These are phyloP conservation scores for Amanita rubescens DNA, from an alignment of 768 basidiomycete genomes.

Conservation along the genomic window DNA sequence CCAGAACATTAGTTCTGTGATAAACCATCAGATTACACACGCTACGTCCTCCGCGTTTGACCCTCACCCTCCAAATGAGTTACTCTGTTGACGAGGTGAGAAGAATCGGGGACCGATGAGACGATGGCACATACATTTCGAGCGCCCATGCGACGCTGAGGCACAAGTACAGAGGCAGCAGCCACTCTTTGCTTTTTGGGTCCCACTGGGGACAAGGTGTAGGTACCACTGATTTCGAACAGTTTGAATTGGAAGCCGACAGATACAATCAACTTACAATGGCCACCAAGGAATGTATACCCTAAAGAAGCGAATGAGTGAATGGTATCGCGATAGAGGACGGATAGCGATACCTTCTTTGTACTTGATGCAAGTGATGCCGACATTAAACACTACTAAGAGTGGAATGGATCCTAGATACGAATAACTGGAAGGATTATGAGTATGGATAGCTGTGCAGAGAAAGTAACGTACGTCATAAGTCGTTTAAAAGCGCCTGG, in stretches of 20 bases:
- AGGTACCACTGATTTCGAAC: slow-evolving; percentile 39
- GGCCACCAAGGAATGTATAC: background rate
- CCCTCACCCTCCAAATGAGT: slow-evolving; percentile 73
- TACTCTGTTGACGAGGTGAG: slow-evolving; percentile 33
- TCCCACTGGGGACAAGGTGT: slow-evolving; percentile 48
- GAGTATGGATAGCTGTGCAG: slow-evolving; percentile 11
- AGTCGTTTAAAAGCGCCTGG: slow-evolving; percentile 82
- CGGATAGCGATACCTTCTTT: slow-evolving; percentile 47
- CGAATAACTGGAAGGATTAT: slow-evolving; percentile 48
- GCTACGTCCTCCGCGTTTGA: background rate
- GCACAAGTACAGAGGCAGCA: slow-evolving; percentile 65
- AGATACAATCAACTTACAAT: background rate
- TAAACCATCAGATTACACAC: background rate
- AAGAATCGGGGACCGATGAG: slow-evolving; percentile 1
- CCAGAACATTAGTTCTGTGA: slow-evolving; percentile 75
- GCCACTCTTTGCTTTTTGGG: slow-evolving; percentile 35
- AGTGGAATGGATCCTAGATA: slow-evolving; percentile 66
- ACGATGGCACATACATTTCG: slow-evolving; percentile 49
- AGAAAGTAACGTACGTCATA: slow-evolving; percentile 60
- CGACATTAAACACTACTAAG: slow-evolving; percentile 57
- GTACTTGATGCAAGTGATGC: slow-evolving; percentile 61
- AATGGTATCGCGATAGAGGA: background rate
- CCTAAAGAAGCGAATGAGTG: background rate
- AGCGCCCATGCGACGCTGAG: slow-evolving; percentile 71
- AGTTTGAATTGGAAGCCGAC: background rate